phyloP scores from a whole-genome alignment of 2,329 filamentous ascomycete genomes.

The Exophiala bonariae region DNA sequence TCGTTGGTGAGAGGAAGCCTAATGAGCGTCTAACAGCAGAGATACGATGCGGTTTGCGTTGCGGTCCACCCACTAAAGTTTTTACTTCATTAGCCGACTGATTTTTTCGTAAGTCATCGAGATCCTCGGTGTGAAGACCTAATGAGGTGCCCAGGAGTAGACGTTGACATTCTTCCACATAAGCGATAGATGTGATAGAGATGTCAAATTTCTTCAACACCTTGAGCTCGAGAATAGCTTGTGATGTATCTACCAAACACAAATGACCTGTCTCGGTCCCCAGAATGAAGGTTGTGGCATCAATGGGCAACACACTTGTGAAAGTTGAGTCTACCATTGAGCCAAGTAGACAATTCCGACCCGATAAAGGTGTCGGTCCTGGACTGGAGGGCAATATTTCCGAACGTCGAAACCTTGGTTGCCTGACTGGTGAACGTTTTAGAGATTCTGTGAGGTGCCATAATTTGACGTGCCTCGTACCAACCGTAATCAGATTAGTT shows the following conservation, averaged over 20 bases:
- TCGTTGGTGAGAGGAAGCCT: conserved; percentile 19
- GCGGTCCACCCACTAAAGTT: background rate
- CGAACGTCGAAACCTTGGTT: conserved; percentile 48
- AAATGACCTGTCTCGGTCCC: conserved; percentile 86
- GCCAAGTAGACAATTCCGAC: conserved; percentile 84
- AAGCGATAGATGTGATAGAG: conserved; percentile 20
- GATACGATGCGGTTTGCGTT: conserved; percentile 10
- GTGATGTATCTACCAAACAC: conserved; percentile 69
- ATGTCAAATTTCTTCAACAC: conserved; percentile 19
- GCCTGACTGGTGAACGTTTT: conserved; percentile 63
- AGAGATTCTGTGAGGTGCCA: conserved; percentile 65
- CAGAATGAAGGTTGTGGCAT: conserved; percentile 72
- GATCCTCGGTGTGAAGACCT: conserved; percentile 20
- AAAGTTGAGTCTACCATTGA: conserved; percentile 81
- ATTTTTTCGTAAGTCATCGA: conserved; percentile 5
- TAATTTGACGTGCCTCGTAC: conserved; percentile 87
- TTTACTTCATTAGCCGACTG: background rate
- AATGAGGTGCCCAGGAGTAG: conserved; percentile 20
- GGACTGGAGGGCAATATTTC: conserved; percentile 41
- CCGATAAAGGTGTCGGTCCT: conserved; percentile 70
- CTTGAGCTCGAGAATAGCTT: conserved; percentile 17
- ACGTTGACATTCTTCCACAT: conserved; percentile 2
- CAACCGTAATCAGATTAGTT: conserved; percentile 77
- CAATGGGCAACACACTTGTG: conserved; percentile 71
- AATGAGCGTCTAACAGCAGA: conserved; percentile 25